Percentiles rank a stretch among this genome's conserved stretches.
phyloP scores from a whole-genome alignment of 768 basidiomycete genomes.

The Rickenella mellea region DNA sequence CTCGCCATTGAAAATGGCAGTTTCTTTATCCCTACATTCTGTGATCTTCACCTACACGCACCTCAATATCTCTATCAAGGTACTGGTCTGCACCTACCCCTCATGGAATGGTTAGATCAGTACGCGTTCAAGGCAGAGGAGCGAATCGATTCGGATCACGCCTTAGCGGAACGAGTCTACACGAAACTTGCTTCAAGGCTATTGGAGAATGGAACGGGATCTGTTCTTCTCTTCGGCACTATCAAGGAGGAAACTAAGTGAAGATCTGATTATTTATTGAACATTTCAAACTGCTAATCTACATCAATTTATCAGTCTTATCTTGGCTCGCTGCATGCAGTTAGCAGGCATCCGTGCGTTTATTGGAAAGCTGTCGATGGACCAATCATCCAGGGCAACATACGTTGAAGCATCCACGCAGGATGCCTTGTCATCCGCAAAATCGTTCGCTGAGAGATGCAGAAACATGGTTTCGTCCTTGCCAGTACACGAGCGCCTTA shows the following conservation, averaged over 20 bases:
- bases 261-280: neutral
- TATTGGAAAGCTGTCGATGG: conserved; percentile 90
- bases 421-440: conserved; percentile 39
- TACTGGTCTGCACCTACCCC: conserved; percentile 72
- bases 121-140: conserved; percentile 83
- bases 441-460: conserved; percentile 49
- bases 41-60: conserved; percentile 79
- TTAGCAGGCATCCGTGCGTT: conserved; percentile 64
- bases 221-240: conserved; percentile 75
- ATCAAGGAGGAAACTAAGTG: conserved; percentile 79
- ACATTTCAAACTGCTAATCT: neutral
- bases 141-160: conserved; percentile 50
- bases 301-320: conserved; percentile 45
- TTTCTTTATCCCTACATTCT: conserved; percentile 73
- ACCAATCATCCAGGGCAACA: conserved; percentile 58
- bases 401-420: conserved; percentile 57
- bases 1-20: conserved; percentile 36
- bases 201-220: conserved; percentile 65
- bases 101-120: conserved; percentile 76
- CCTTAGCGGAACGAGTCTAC: conserved; percentile 61
- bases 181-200: conserved; percentile 54
- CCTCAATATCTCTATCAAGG: conserved; percentile 88
- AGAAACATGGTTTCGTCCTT: conserved; percentile 27
- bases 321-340: conserved; percentile 71
- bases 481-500: conserved; percentile 37